A percentile compares a stretch with the other conserved stretches of the same genome.
phyloP scores from a whole-genome alignment of 2,329 filamentous ascomycete species.

The Colletotrichum sp. region DNA sequence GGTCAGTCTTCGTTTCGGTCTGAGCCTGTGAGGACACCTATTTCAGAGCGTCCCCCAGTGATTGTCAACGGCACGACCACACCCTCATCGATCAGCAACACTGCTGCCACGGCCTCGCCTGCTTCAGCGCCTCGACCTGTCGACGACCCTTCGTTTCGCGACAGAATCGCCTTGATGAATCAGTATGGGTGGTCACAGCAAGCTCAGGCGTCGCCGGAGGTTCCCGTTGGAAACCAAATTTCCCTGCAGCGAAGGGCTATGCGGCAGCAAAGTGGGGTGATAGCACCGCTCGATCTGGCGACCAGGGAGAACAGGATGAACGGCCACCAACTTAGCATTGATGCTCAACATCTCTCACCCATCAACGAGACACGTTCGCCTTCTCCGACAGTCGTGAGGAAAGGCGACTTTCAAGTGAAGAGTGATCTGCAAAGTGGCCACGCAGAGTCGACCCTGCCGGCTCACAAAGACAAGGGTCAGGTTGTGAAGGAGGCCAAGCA shows the following conservation, averaged over 20 bases:
- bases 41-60: constrained; percentile 31
- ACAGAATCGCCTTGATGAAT: constrained; percentile 46
- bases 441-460: background rate
- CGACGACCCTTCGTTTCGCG: constrained; percentile 46
- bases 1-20: background rate
- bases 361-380: constrained; percentile 77
- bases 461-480: constrained; percentile 1
- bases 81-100: background rate
- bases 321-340: constrained; percentile 34
- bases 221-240: constrained; percentile 32
- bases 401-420: constrained; percentile 24
- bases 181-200: constrained; percentile 9
- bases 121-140: background rate
- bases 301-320: constrained; percentile 47
- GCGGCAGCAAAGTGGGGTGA: constrained; percentile 51
- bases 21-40: constrained; percentile 19
- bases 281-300: constrained; percentile 62
- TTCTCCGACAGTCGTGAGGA: constrained; percentile 67
- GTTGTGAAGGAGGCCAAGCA: constrained; percentile 32
- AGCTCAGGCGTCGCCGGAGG: constrained; percentile 22
- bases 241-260: constrained; percentile 40
- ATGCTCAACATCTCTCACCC: constrained; percentile 67
- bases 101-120: constrained; percentile 8
- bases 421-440: constrained; percentile 3
- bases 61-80: constrained; percentile 40